Base-by-base conservation (phyloP, 2,329 filamentous ascomycete genomes). In the Fusarium cyanostomum region DNA sequence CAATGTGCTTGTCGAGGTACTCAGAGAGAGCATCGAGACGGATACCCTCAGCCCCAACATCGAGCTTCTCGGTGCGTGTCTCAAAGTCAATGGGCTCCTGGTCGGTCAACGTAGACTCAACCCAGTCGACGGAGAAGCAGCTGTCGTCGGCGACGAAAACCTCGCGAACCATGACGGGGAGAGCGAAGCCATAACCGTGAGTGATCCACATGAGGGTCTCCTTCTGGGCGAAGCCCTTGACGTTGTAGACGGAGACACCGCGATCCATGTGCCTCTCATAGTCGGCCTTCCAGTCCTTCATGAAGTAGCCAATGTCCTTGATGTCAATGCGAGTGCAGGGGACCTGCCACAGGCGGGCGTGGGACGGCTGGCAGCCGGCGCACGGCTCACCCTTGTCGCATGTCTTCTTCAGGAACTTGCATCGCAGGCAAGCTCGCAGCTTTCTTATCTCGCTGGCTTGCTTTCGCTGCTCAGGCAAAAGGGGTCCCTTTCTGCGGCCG, bases 371-470 rank as follows among this genome's bases (percentile, higher is more conserved):
- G 81, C 94, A 98, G 43, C 94, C 94, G 71, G 90, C 91, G 78
- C 94, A 98, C 56, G 94, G 94, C 81, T 97, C 94, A 64, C 94
- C 94, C 82, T 96, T 97, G 79, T 98, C 94, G 75, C 94, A 98
- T 44, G 94, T 97, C 86, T 98, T 98, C 86, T 98, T 98, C 76
- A 98, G 84, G 82, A 97, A 98, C 81, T 97, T 97, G 86, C 94
- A 98, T 67, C 94, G 89, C 71, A 98, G 82, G 77, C 94, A 98
- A 43, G 94, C 94, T 73, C 94, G 87, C 70, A 97, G 83, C 79
- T 98, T 98, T 76, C 94, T 89, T 75, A 98, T 98, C 79, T 98
- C 94, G 72, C 94, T 95, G 24, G 94, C 94, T 78, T 97, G 94
- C 80, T 97, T 96, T 69, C 94, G 87, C 82, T 97, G 94, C 77